phyloP scores from a whole-genome alignment of 345 rosid species.

The Orychophragmus violaceus region DNA sequence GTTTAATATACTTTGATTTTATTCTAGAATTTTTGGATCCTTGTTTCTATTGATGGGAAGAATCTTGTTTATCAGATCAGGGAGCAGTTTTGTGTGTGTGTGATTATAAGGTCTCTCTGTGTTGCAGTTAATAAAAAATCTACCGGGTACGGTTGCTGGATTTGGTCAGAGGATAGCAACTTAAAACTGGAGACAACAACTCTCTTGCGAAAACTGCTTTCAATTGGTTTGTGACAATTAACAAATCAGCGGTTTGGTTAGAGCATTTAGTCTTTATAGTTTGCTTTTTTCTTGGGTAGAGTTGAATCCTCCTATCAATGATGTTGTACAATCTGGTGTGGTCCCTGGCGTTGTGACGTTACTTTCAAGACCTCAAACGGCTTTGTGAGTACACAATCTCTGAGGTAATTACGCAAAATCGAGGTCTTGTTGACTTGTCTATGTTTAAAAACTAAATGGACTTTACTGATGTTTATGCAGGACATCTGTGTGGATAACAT shows the following conservation, averaged over 20 bases:
- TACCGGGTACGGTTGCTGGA: slow-evolving; percentile 54
- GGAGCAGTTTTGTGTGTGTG: too few species aligned
- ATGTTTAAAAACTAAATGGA: neutral
- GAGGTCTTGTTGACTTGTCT: neutral
- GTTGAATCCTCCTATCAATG: slow-evolving; percentile 72
- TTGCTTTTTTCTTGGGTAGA: slow-evolving; percentile 32
- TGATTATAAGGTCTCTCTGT: neutral
- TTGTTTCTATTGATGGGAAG: too few species aligned
- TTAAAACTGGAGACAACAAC: slow-evolving; percentile 59
- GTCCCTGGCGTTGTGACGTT: slow-evolving; percentile 74
- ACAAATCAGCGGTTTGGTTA: neutral
- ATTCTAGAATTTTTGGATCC: neutral
- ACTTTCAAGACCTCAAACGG: slow-evolving; percentile 64
- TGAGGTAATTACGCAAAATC: slow-evolving; percentile 34
- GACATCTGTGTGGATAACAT: slow-evolving; percentile 53
- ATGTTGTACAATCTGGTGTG: slow-evolving; percentile 59
- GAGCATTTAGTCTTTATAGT: neutral
- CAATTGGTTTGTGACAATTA: slow-evolving; percentile 44
- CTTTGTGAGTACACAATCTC: slow-evolving; percentile 61
- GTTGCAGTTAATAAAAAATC: slow-evolving; percentile 48
- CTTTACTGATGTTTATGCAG: slow-evolving; percentile 25
- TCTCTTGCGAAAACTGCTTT: slow-evolving; percentile 65
- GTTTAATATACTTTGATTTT: neutral
- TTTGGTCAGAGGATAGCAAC: slow-evolving; percentile 56
- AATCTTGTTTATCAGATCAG: too few species aligned